Percentiles rank a stretch among this genome's conserved stretches.
Conservation (phyloP, 805 yeast species). For the Saccharomyces paradoxus region DNA sequence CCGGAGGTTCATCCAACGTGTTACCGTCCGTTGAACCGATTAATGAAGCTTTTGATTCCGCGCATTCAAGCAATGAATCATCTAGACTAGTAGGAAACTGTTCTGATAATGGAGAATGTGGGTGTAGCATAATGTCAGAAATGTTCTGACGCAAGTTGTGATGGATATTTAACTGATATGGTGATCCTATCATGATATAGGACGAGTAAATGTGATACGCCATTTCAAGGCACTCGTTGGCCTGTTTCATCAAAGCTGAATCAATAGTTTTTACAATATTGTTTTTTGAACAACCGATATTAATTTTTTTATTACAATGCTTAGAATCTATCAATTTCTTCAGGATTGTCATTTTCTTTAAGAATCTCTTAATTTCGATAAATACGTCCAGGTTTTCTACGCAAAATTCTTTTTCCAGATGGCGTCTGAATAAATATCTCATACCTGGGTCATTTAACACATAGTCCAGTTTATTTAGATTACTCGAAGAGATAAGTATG, state of each 20-base stretch:
- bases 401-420: slow-evolving; percentile 56
- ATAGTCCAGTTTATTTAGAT: slow-evolving; percentile 25
- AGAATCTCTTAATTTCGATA: slow-evolving; percentile 47
- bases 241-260: slow-evolving; percentile 36
- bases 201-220: slow-evolving; percentile 60
- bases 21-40: background rate
- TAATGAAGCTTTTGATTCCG: background rate
- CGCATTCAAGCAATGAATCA: background rate
- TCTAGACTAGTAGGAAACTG: slow-evolving; percentile 1
- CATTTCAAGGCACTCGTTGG: slow-evolving; percentile 49
- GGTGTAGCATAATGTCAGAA: slow-evolving; percentile 33
- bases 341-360: slow-evolving; percentile 38
- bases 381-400: slow-evolving; percentile 72
- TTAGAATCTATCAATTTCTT: slow-evolving; percentile 33
- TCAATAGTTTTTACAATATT: slow-evolving; percentile 29
- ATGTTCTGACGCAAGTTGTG: slow-evolving; percentile 41
- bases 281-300: slow-evolving; percentile 8
- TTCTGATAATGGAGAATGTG: slow-evolving; percentile 28
- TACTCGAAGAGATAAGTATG: background rate
- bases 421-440: slow-evolving; percentile 57
- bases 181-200: slow-evolving; percentile 57
- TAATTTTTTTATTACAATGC: slow-evolving; percentile 3
- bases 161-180: slow-evolving; percentile 63
- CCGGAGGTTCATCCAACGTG: background rate
- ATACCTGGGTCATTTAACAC: slow-evolving; percentile 69